Evolutionary conservation across 495 filamentous ascomycete species (phyloP).

Genomic region (Aspergillus sclerotioniger): DNA sequence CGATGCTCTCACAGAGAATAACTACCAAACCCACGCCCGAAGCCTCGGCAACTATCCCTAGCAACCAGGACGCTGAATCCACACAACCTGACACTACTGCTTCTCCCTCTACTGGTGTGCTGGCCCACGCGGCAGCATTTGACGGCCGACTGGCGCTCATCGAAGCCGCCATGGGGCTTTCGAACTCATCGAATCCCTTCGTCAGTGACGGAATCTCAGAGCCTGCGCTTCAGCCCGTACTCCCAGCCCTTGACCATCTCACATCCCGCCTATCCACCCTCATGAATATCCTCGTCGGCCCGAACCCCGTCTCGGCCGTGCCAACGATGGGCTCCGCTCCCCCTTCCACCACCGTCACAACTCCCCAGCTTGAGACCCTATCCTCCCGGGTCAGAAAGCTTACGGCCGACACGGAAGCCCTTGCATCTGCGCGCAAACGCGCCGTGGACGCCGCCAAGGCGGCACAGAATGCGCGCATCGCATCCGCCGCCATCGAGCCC

Average conservation of each 20-base stretch:
- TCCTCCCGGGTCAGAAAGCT: conserved; percentile 70
- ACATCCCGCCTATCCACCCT: conserved; percentile 44
- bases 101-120: conserved; percentile 59
- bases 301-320: conserved; percentile 31
- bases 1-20: conserved; percentile 35
- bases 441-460: conserved; percentile 68
- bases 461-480: conserved; percentile 57
- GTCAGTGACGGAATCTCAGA: conserved; percentile 55
- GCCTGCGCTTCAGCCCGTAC: conserved; percentile 70
- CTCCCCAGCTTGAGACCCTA: conserved; percentile 65
- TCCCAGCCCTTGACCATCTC: conserved; percentile 71
- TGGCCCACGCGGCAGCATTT: conserved; percentile 83
- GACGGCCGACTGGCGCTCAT: conserved; percentile 74
- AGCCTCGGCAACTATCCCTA: conserved; percentile 3
- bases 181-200: conserved; percentile 63
- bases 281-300: conserved; percentile 43
- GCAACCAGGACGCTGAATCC: conserved; percentile 4
- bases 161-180: conserved; percentile 79
- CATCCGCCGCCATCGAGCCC: conserved; percentile 39
- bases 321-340: conserved; percentile 19
- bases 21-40: conserved; percentile 15
- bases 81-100: conserved; percentile 22
- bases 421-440: conserved; percentile 68
- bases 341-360: conserved; percentile 30
- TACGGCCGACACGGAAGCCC: conserved; percentile 73